phyloP scores from a whole-genome alignment of 257 asterid genomes.

The Solanum pinnatisectum region DNA sequence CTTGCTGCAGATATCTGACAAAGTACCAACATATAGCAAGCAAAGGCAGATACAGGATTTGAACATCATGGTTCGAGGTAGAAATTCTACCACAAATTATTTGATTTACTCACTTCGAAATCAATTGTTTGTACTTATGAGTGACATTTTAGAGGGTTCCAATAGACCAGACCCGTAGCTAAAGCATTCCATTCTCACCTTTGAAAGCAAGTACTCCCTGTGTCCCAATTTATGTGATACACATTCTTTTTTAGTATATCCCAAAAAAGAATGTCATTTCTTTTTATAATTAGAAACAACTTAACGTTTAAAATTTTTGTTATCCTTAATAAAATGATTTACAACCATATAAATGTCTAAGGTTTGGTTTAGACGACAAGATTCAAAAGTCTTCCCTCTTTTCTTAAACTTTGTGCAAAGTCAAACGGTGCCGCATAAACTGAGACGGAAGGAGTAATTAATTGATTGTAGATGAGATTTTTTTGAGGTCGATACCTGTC shows the following conservation, averaged over 20 bases:
- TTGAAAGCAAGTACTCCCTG: not conserved
- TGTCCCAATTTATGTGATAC: not conserved
- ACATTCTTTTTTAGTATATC: too few relatives aligned
- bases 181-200: not conserved
- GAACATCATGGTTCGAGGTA: not conserved
- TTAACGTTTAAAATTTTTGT: too few relatives aligned
- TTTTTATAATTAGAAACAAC: not conserved
- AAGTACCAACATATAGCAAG: not conserved
- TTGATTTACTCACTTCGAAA: not conserved
- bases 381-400: not conserved
- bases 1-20: not conserved
- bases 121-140: not conserved
- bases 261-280: not conserved
- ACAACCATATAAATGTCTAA: not conserved
- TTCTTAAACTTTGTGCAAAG: not conserved
- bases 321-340: not conserved
- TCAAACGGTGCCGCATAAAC: not conserved
- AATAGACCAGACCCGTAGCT: fast-evolving
- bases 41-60: not conserved
- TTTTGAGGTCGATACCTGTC: slow-evolving; percentile 47
- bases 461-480: not conserved
- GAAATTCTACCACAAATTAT: not conserved
- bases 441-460: not conserved
- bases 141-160: not conserved
- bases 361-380: not conserved